Evolutionary conservation across 257 asterid genomes (phyloP).

Genomic region (Nicotiana tomentosiformis): DNA sequence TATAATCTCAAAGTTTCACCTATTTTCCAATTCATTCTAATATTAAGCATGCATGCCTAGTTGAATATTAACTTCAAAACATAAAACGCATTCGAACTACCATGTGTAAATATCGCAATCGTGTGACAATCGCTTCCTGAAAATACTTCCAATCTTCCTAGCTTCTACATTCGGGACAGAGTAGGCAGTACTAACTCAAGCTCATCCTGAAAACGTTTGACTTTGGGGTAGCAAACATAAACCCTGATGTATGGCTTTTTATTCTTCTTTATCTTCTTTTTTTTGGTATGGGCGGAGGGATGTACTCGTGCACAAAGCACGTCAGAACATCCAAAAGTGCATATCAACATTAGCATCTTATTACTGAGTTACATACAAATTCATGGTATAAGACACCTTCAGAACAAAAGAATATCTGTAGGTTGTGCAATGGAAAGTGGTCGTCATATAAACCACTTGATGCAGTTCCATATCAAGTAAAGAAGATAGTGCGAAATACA

Average conservation of each 20-base stretch:
- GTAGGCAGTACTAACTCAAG: background rate
- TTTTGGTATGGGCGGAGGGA: too few species aligned
- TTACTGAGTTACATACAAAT: too few species aligned
- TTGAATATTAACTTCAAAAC: background rate
- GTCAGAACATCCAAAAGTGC: too few species aligned
- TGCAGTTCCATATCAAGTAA: background rate
- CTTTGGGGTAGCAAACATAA: too few species aligned
- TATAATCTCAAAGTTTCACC: background rate
- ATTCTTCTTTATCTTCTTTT: too few species aligned
- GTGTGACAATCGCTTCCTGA: background rate
- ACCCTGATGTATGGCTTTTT: too few species aligned
- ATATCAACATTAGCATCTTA: too few species aligned
- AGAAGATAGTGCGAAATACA: background rate
- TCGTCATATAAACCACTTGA: background rate
- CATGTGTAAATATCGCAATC: background rate
- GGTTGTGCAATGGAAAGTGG: background rate
- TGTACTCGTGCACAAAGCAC: too few species aligned
- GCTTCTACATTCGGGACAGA: background rate
- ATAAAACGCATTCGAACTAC: background rate
- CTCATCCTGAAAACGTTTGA: too few species aligned
- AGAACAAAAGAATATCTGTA: too few species aligned
- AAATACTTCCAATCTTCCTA: background rate
- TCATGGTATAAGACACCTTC: too few species aligned
- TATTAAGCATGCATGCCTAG: background rate
- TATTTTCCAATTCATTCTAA: background rate